Conservation (phyloP, 192 early-diverging fungal species). For the Entomortierella parvispora region DNA sequence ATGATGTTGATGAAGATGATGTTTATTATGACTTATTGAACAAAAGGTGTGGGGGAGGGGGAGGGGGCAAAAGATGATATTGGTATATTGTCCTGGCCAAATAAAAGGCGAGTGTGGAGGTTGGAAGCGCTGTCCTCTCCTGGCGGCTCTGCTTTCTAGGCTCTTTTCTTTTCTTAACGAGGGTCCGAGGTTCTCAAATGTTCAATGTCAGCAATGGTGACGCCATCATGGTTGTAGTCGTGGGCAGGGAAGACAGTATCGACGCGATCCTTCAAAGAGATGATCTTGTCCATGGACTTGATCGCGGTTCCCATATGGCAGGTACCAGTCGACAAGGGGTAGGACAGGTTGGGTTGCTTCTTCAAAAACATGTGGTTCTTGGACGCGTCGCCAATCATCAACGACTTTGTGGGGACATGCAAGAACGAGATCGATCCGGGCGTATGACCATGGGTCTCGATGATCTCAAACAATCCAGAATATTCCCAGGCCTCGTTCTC, state of each 20-base stretch:
- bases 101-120: no score
- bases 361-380: constrained; percentile 19
- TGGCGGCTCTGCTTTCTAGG: no score
- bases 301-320: constrained; percentile 11
- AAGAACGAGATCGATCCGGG: constrained; percentile 47
- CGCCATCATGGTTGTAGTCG: constrained; percentile 23
- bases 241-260: constrained; percentile 38
- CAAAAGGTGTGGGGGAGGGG: no score
- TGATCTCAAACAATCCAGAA: constrained; percentile 4
- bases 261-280: constrained; percentile 14
- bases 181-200: constrained; percentile 7
- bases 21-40: no score
- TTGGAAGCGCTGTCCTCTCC: no score
- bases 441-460: constrained; percentile 35
- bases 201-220: constrained; percentile 20
- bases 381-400: constrained; percentile 34
- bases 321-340: constrained; percentile 9
- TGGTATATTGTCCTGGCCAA: no score
- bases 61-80: no score
- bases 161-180: background rate
- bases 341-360: background rate
- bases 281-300: constrained; percentile 32
- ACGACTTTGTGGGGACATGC: constrained; percentile 19
- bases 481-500: constrained; percentile 31
- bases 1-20: no score